Base-by-base conservation (phyloP, 345 rosid species). In the Acer negundo region DNA sequence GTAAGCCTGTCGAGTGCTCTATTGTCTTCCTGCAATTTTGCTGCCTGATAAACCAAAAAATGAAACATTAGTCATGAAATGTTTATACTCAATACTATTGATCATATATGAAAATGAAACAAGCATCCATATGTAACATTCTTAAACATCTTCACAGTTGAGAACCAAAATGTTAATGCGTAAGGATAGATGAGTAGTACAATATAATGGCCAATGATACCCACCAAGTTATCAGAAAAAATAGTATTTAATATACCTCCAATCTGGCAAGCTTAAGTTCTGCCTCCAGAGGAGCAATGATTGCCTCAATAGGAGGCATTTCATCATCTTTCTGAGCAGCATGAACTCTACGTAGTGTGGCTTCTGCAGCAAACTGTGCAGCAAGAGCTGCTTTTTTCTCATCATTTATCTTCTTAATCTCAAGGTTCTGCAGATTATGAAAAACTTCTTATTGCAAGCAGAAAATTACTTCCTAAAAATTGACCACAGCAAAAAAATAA, bases 301-400 rank as follows among this genome's bases (percentile, higher is more conserved):
- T 95, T 47, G 99, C 99, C 85, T 95, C 99, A 78, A 95, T 93
- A 13, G 99, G 99, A 82, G 98, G 99, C 98, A 95, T 93, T 75
- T 92, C 97, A 76, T 95, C 99, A 82, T 95, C 99, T 88, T 95
- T 95, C 80, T 95, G 98, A 84, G 99, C 98, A 87, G 99, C 97
- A 78, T 95, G 99, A 79, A 95, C 98, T 83, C 99, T 92, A 73
- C 99, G 90, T 78, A 95, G 92, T 74, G 99, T 90, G 42, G 99
- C 98, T 88, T 95, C 99, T 67, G 98, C 99, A 12, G 97, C 99
- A 92, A 95, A 95, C 86, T 95, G 99, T 81, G 99, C 99, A 76
- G 99, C 96, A 98, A 93, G 89, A 72, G 97, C 92, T 58, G 98
- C 97, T 84, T 86, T 95, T 91, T 93, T 93, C 82, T 95, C 99